Conservation (phyloP, 2,329 filamentous ascomycete genomes). For the Paraphoma sp. region DNA sequence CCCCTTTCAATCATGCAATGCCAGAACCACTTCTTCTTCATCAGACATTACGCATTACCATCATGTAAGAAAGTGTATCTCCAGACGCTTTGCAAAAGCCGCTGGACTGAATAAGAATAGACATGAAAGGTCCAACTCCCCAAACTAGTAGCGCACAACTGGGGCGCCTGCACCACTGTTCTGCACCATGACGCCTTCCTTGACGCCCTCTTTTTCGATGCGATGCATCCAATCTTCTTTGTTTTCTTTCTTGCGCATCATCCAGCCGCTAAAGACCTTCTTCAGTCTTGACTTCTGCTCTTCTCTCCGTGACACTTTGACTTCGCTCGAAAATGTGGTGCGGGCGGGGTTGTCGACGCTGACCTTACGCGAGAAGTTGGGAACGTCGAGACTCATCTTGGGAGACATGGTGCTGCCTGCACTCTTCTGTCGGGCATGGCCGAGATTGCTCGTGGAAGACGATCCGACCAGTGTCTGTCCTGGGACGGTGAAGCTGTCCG, state of each 20-base stretch:
- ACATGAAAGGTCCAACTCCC: background rate
- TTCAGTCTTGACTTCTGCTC: conserved; percentile 43
- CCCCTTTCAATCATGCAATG: background rate
- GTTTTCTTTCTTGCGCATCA: conserved; percentile 47
- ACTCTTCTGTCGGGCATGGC: conserved; percentile 25
- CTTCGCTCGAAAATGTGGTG: conserved; percentile 15
- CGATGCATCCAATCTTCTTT: conserved; percentile 52
- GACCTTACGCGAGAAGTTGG: conserved; percentile 43
- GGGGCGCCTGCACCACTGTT: conserved; percentile 36
- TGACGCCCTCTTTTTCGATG: conserved; percentile 50
- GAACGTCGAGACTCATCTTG: conserved; percentile 34
- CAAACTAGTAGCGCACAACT: conserved; percentile 41
- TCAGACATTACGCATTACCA: conserved; percentile 25
- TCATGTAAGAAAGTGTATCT: conserved; percentile 6
- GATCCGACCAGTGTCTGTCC: conserved; percentile 33
- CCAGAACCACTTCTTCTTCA: conserved; percentile 3
- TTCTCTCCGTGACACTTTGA: conserved; percentile 26
- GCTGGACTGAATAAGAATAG: background rate
- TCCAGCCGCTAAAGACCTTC: conserved; percentile 45
- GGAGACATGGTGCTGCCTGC: conserved; percentile 13
- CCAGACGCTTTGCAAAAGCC: background rate
- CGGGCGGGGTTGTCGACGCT: conserved; percentile 30
- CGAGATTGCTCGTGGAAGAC: conserved; percentile 29
- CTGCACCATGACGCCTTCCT: conserved; percentile 46
- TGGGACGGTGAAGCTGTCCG: conserved; percentile 11